Evolutionary conservation across 257 asterid species (phyloP).

Genomic region (Plectranthus barbatus): DNA sequence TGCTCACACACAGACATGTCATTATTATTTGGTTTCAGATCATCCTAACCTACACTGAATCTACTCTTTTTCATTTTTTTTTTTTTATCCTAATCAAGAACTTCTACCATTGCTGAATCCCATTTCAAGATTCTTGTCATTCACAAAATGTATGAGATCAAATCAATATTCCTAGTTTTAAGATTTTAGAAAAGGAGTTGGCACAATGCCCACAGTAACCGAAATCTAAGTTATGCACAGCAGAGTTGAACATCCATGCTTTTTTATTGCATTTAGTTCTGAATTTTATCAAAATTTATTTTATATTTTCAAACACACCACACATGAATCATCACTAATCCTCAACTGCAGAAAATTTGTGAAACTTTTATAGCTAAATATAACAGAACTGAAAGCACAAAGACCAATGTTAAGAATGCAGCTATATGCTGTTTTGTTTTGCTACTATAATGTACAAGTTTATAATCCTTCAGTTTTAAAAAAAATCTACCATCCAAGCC

Average conservation of each 20-base stretch:
- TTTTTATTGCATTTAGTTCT: neutral
- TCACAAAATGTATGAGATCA: neutral
- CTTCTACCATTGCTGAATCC: neutral
- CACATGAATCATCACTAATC: neutral
- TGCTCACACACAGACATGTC: neutral
- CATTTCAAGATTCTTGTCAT: neutral
- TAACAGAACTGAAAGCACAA: too few species aligned
- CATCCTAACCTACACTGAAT: too few species aligned
- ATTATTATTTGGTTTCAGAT: neutral
- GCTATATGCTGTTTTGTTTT: neutral
- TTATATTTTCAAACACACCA: neutral
- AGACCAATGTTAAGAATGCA: too few species aligned
- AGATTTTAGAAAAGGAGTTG: neutral
- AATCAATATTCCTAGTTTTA: neutral
- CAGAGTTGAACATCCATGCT: too few species aligned
- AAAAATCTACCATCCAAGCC: neutral
- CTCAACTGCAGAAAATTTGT: neutral
- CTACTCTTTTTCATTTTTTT: too few species aligned
- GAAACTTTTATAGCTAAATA: neutral
- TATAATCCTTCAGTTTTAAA: neutral
- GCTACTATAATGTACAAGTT: too few species aligned
- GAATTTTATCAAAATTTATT: neutral
- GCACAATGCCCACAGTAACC: constrained; percentile 1
- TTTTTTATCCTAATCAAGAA: too few species aligned
- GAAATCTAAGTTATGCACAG: neutral